Conservation (phyloP, 2,329 filamentous ascomycete species). For the Emergomyces pasteurianus region DNA sequence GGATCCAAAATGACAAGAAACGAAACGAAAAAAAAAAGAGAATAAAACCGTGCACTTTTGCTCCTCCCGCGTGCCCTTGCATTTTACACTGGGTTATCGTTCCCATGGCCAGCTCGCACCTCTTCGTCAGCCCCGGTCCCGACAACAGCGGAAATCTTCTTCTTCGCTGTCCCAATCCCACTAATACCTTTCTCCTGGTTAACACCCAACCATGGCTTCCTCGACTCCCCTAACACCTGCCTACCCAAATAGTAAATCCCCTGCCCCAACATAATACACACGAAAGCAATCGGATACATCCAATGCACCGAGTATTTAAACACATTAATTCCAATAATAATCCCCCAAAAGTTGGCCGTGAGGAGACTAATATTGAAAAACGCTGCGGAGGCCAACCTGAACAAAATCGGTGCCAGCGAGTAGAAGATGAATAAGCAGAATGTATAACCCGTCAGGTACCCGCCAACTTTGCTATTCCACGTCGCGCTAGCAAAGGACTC, state of each 20-base stretch:
- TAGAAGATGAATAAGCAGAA: conserved; percentile 77
- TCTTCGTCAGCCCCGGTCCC: conserved; percentile 1
- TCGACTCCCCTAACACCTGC: conserved; percentile 68
- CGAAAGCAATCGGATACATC: conserved; percentile 92
- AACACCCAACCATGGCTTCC: conserved; percentile 88
- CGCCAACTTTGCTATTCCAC: conserved; percentile 57
- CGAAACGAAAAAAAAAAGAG: too few relatives aligned
- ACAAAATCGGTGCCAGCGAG: conserved; percentile 69
- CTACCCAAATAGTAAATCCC: conserved; percentile 80
- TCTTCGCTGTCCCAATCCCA: conserved; percentile 76
- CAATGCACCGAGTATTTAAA: conserved; percentile 72
- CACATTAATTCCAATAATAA: conserved; percentile 79
- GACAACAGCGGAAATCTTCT: conserved; percentile 44
- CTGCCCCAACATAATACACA: conserved; percentile 77
- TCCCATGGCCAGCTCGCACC: not conserved
- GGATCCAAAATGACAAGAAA: too few relatives aligned
- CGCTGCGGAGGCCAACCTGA: conserved; percentile 79
- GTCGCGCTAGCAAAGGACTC: conserved; percentile 51
- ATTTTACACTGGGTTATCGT: conserved; percentile 7
- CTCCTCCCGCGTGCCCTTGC: too few relatives aligned
- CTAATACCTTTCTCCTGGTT: conserved; percentile 72
- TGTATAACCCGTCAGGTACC: conserved; percentile 85
- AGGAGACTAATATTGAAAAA: conserved; percentile 95
- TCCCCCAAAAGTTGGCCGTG: conserved; percentile 94
- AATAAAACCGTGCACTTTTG: not conserved